These are phyloP conservation scores for Chaetomiaceae sp. DNA, from an alignment of 2,329 filamentous ascomycete genomes.

Conservation along the genomic window DNA sequence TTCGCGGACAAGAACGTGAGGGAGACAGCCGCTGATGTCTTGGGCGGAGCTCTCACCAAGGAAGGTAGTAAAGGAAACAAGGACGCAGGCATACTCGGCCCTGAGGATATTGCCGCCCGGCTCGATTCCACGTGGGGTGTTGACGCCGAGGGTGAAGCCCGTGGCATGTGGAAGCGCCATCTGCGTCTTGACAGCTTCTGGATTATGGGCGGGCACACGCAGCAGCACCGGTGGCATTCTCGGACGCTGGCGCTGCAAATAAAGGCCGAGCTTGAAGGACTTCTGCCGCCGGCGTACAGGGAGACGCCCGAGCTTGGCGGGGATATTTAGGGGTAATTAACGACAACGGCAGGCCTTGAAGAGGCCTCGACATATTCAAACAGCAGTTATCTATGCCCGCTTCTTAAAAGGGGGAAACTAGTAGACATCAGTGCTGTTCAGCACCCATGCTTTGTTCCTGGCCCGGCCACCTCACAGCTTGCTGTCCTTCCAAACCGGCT, in stretches of 20 bases:
- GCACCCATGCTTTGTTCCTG: no score
- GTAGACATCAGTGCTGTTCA: no score
- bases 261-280: conserved; percentile 32
- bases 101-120: conserved; percentile 28
- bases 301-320: conserved; percentile 11
- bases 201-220: conserved; percentile 33
- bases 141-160: conserved; percentile 40
- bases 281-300: conserved; percentile 34
- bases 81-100: conserved; percentile 22
- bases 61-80: background rate
- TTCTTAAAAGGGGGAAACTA: no score
- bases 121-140: conserved; percentile 40
- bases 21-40: conserved; percentile 26
- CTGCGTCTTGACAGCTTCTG: conserved; percentile 33
- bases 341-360: no score
- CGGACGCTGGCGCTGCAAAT: conserved; percentile 33
- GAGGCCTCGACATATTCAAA: no score
- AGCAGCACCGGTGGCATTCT: conserved; percentile 34
- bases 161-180: conserved; percentile 38
- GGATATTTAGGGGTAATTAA: no score
- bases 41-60: conserved; percentile 23
- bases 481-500: conserved; percentile 63
- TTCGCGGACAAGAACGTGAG: conserved; percentile 33
- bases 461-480: conserved; percentile 44
- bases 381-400: no score